These are phyloP conservation scores for Paramecium sexaurelia DNA, from an alignment of 73 alveolate genomes.

Conservation along the genomic window DNA sequence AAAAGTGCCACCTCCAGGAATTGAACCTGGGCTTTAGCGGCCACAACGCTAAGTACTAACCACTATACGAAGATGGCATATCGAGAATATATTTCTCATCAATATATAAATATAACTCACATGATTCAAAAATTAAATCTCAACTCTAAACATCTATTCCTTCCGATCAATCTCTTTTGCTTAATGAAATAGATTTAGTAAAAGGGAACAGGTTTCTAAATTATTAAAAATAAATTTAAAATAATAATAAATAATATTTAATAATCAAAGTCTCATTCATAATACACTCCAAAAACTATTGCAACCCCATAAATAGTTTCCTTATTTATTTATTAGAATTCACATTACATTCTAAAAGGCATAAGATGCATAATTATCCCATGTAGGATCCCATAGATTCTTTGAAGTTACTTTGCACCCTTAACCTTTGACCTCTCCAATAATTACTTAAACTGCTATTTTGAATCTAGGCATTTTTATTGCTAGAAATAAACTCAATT, in stretches of 20 bases:
- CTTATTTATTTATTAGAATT: neutral
- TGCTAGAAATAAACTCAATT: neutral
- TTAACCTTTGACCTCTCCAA: slow-evolving; percentile 49
- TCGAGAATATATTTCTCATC: neutral
- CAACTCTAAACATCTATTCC: neutral
- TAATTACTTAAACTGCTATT: neutral
- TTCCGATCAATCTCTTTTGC: neutral
- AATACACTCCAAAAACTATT: slow-evolving; percentile 49
- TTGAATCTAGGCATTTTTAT: slow-evolving; percentile 51
- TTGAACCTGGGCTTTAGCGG: slow-evolving; percentile 67
- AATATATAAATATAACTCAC: neutral
- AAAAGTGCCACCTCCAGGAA: slow-evolving; percentile 67
- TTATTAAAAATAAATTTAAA: neutral
- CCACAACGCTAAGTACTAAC: slow-evolving; percentile 65
- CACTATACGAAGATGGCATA: slow-evolving; percentile 64
- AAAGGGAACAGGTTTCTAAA: neutral
- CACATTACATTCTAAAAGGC: neutral
- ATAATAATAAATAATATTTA: neutral
- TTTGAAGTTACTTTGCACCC: slow-evolving; percentile 36
- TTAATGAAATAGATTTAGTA: too few relatives aligned
- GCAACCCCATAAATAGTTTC: slow-evolving; percentile 40
- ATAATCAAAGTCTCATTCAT: slow-evolving; percentile 1
- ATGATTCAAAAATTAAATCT: neutral
- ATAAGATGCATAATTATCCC: slow-evolving; percentile 52
- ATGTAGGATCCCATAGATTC: slow-evolving; percentile 42